Conservation (phyloP, 2,329 filamentous ascomycete genomes). For the Endoconidiophora polonica region DNA sequence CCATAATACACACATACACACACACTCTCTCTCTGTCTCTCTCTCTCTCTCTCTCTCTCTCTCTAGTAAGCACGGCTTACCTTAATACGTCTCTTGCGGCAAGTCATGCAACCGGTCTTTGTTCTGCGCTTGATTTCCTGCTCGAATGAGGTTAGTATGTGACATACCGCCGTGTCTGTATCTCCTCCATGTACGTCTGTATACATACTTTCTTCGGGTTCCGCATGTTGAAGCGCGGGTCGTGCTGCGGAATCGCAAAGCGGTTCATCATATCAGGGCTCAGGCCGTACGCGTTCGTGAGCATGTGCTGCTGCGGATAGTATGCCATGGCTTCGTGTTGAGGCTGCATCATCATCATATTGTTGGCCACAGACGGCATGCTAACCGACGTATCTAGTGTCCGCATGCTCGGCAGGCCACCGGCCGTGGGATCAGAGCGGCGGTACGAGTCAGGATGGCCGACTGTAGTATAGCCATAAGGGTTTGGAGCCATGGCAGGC, state of each 20-base stretch:
- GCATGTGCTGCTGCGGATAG: slow-evolving; percentile 1
- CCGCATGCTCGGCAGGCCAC: slow-evolving; percentile 24
- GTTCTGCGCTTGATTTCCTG: slow-evolving; percentile 48
- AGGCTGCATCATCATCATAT: slow-evolving; percentile 11
- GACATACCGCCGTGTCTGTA: not conserved
- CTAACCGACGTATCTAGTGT: slow-evolving; percentile 20
- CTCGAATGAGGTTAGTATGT: slow-evolving; percentile 5
- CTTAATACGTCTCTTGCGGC: slow-evolving; percentile 46
- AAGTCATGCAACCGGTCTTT: slow-evolving; percentile 46
- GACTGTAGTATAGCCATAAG: slow-evolving; percentile 10
- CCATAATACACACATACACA: no score
- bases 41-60: no score
- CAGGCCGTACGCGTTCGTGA: slow-evolving; percentile 21
- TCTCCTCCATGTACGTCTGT: not conserved
- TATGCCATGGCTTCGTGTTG: slow-evolving; percentile 10
- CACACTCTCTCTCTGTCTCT: no score
- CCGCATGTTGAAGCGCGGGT: slow-evolving; percentile 31
- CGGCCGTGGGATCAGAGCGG: slow-evolving; percentile 6
- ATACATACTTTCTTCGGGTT: slow-evolving; percentile 40
- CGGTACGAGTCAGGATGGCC: slow-evolving; percentile 10
- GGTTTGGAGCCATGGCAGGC: slow-evolving; percentile 4
- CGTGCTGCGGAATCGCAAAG: slow-evolving; percentile 29
- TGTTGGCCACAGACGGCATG: slow-evolving; percentile 1
- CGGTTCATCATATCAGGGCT: slow-evolving; percentile 27
- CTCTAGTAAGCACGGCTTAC: slow-evolving; percentile 19